These are phyloP conservation scores for Linnemannia elongata DNA, from an alignment of 192 early-diverging fungal genomes.

Conservation along the genomic window DNA sequence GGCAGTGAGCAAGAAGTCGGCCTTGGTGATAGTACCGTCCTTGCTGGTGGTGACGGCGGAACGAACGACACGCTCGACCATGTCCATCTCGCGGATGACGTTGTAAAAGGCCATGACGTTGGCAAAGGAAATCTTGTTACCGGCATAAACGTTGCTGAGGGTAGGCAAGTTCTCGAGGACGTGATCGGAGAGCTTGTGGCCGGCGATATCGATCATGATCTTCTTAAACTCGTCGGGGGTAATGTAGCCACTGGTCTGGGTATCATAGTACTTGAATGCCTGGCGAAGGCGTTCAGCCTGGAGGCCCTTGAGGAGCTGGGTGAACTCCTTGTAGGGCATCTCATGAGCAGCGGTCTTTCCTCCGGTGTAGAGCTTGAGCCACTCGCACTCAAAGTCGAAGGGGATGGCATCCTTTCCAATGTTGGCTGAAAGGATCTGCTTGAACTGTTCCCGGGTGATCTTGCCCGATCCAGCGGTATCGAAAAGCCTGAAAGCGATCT, in stretches of 20 bases:
- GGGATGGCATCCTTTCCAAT: constrained; percentile 70
- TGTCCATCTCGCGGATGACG: constrained; percentile 74
- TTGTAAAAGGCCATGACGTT: constrained; percentile 75
- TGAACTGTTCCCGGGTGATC: constrained; percentile 78
- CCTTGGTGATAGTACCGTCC: constrained; percentile 71
- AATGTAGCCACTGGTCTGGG: constrained; percentile 73
- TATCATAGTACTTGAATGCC: constrained; percentile 80
- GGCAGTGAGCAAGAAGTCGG: constrained; percentile 72
- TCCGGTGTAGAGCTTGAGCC: constrained; percentile 79
- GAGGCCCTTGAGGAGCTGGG: constrained; percentile 77
- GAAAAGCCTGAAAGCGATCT: constrained; percentile 78
- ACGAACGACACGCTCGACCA: constrained; percentile 73
- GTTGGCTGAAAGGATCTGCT: constrained; percentile 68
- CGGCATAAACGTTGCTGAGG: constrained; percentile 69
- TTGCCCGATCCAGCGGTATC: constrained; percentile 70
- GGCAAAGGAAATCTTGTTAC: constrained; percentile 74
- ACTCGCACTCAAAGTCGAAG: constrained; percentile 79
- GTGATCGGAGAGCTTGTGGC: constrained; percentile 75
- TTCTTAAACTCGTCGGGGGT: constrained; percentile 69
- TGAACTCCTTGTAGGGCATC: constrained; percentile 77
- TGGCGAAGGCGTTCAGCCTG: constrained; percentile 78
- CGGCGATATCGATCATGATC: constrained; percentile 72
- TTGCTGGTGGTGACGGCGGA: constrained; percentile 62
- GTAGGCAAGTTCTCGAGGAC: constrained; percentile 75
- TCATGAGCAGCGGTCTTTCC: constrained; percentile 67